phyloP scores from a whole-genome alignment of 1,139 yeast genomes.

The Lizanozyma gosingica region DNA sequence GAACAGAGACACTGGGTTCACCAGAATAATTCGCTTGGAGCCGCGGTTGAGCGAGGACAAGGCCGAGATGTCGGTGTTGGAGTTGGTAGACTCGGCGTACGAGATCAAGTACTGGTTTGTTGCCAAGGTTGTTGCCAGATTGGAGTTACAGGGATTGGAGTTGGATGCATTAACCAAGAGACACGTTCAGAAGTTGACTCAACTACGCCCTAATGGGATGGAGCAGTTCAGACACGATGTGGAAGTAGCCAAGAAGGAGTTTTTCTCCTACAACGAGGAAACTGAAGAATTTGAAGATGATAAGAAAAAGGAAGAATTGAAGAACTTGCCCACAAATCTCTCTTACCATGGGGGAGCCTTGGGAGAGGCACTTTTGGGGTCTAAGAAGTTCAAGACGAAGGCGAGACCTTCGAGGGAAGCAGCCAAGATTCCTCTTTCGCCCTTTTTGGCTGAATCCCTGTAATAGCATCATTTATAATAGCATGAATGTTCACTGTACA shows the following conservation, averaged over 20 bases:
- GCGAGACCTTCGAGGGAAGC: slow-evolving; percentile 18
- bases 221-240: slow-evolving; percentile 52
- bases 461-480: no score
- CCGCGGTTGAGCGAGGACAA: slow-evolving; percentile 80
- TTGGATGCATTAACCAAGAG: slow-evolving; percentile 51
- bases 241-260: slow-evolving; percentile 50
- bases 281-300: slow-evolving; percentile 17
- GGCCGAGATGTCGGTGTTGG: slow-evolving; percentile 85
- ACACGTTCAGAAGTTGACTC: slow-evolving; percentile 46
- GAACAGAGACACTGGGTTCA: slow-evolving; percentile 69
- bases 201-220: slow-evolving; percentile 41
- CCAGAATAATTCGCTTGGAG: slow-evolving; percentile 77
- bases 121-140: slow-evolving; percentile 75
- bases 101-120: slow-evolving; percentile 72
- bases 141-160: slow-evolving; percentile 57
- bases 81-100: slow-evolving; percentile 67
- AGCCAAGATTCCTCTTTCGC: slow-evolving; percentile 26
- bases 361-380: slow-evolving; percentile 17
- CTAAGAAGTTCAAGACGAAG: slow-evolving; percentile 29
- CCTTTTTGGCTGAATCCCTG: slow-evolving; percentile 18
- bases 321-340: slow-evolving; percentile 24
- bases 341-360: slow-evolving; percentile 19
- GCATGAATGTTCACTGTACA: no score
- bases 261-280: slow-evolving; percentile 31
- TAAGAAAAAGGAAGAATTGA: slow-evolving; percentile 19